A percentile compares a stretch with the other conserved stretches of the same genome.
phyloP scores from a whole-genome alignment of 345 rosid species.

The Ceriops decandra region DNA sequence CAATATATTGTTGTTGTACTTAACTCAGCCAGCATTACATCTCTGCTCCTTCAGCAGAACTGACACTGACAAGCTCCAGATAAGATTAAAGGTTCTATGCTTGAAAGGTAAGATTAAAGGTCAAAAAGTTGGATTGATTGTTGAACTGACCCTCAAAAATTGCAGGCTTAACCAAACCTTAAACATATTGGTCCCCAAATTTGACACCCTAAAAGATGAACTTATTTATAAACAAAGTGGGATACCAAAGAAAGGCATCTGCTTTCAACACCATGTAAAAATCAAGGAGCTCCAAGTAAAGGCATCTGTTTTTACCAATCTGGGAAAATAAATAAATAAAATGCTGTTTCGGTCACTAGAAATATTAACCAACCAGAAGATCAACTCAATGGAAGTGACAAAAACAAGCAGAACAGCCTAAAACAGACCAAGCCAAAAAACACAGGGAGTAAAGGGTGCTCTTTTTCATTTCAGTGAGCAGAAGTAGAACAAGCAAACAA shows the following conservation, averaged over 20 bases:
- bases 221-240: too few species aligned
- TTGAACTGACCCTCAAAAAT: neutral
- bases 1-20: neutral
- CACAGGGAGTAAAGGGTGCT: neutral
- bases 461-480: constrained; percentile 7
- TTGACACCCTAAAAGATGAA: neutral
- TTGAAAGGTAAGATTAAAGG: neutral
- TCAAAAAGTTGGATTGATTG: neutral
- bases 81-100: too few species aligned
- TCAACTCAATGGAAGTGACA: neutral
- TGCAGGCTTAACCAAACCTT: neutral
- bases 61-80: too few species aligned
- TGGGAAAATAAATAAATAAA: neutral
- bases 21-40: neutral
- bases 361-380: neutral
- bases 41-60: too few species aligned
- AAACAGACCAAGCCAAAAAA: neutral
- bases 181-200: neutral
- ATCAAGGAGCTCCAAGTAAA: neutral
- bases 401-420: neutral
- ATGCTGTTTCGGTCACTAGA: neutral
- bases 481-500: neutral
- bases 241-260: too few species aligned
- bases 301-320: neutral
- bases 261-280: too few species aligned